Conservation (phyloP, 2,329 filamentous ascomycete species). For the Rutstroemia sp. region DNA sequence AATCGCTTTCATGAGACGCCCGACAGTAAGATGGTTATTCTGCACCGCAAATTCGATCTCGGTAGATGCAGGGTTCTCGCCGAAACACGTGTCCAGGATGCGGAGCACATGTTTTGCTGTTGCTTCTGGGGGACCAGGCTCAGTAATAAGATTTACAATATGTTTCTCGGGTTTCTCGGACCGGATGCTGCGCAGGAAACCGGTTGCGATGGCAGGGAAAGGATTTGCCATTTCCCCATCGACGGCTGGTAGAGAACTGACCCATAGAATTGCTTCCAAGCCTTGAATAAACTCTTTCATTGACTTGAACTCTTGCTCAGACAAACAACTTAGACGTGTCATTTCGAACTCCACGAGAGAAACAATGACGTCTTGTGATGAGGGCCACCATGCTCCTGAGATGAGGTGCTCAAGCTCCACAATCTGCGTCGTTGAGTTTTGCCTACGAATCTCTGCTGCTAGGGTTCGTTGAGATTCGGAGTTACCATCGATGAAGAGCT, state of each 20-base stretch:
- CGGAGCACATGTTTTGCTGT: neutral
- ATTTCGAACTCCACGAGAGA: too few relatives aligned
- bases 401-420: too few relatives aligned
- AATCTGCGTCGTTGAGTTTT: too few relatives aligned
- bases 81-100: neutral
- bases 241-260: neutral
- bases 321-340: too few relatives aligned
- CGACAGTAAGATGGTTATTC: neutral
- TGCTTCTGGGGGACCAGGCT: neutral
- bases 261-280: neutral
- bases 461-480: too few relatives aligned
- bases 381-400: too few relatives aligned
- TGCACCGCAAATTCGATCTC: conserved; percentile 13
- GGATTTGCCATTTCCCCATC: neutral
- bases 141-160: neutral
- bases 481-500: too few relatives aligned
- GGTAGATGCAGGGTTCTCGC: neutral
- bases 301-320: too few relatives aligned
- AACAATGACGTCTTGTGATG: too few relatives aligned
- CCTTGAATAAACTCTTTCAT: neutral
- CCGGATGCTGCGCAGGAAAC: neutral
- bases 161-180: neutral
- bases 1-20: neutral
- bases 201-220: neutral
- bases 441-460: too few relatives aligned